phyloP scores from a whole-genome alignment of 345 rosid species.

The Citropsis articulata region DNA sequence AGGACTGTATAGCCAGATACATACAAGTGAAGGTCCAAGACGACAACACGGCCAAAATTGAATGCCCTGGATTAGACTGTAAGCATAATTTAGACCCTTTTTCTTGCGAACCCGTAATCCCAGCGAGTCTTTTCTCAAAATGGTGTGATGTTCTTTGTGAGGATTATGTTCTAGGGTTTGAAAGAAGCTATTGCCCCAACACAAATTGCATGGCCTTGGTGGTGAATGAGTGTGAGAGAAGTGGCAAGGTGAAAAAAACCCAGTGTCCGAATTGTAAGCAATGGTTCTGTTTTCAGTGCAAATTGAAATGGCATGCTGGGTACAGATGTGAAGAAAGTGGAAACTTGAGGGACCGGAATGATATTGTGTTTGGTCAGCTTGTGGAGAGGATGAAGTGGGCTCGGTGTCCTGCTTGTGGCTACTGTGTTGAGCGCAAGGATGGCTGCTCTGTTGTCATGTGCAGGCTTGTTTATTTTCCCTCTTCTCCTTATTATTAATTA shows the following conservation, averaged over 20 bases:
- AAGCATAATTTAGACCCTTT: constrained; percentile 21
- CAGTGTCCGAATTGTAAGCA: constrained; percentile 29
- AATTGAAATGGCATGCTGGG: constrained; percentile 31
- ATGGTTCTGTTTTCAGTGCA: constrained; percentile 29
- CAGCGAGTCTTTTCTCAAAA: constrained; percentile 16
- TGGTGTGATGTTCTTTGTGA: constrained; percentile 34
- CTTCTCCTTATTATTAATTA: not conserved
- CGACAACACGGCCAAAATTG: constrained; percentile 4
- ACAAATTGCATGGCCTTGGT: constrained; percentile 25
- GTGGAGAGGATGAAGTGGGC: constrained; percentile 28
- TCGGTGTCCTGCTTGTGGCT: constrained; percentile 28
- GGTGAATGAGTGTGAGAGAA: constrained; percentile 26
- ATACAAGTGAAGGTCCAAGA: constrained; percentile 27
- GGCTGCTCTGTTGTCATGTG: constrained; percentile 16
- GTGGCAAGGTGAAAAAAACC: constrained; percentile 17
- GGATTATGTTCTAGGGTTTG: not conserved
- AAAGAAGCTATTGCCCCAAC: constrained; percentile 32
- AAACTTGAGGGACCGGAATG: constrained; percentile 21
- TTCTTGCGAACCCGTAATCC: constrained; percentile 22
- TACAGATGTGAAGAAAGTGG: constrained; percentile 22
- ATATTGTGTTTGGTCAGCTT: constrained; percentile 24
- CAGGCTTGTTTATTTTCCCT: not conserved
- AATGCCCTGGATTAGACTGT: constrained; percentile 32
- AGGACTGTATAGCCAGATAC: constrained; percentile 28
- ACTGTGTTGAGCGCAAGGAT: constrained; percentile 22